Conservation (phyloP, 1,284 basidiomycete genomes). For the Papiliotrema laurentii region DNA sequence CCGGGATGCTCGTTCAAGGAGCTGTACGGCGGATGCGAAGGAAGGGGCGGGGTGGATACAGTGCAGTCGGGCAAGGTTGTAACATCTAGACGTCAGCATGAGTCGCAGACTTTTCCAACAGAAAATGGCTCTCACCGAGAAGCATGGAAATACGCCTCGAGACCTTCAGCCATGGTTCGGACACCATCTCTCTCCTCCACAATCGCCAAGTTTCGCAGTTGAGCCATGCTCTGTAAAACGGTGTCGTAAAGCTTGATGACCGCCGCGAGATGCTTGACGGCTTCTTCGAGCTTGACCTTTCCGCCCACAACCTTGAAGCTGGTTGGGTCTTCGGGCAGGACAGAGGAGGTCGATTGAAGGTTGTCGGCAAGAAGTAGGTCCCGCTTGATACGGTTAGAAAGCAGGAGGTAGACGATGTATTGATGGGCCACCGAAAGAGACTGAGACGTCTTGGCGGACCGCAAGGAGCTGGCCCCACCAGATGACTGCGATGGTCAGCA, state of each 20-base stretch:
- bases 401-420: conserved; percentile 78
- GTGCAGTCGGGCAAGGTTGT: conserved; percentile 45
- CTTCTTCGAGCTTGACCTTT: conserved; percentile 49
- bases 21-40: conserved; percentile 39
- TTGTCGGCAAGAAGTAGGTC: conserved; percentile 76
- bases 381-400: conserved; percentile 77
- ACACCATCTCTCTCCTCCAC: conserved; percentile 84
- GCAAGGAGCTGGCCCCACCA: conserved; percentile 27
- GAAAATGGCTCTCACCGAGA: conserved; percentile 54
- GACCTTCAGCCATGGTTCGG: conserved; percentile 67
- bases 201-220: conserved; percentile 73
- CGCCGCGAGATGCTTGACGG: conserved; percentile 64
- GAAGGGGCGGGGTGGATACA: conserved; percentile 43
- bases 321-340: conserved; percentile 35
- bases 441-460: conserved; percentile 35
- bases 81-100: conserved; percentile 23
- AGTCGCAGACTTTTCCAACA: too few species aligned
- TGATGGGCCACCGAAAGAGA: conserved; percentile 71
- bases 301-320: conserved; percentile 36
- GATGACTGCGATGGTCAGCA: conserved; percentile 20
- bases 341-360: conserved; percentile 49
- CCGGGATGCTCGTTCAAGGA: conserved; percentile 30
- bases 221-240: conserved; percentile 72
- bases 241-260: conserved; percentile 83
- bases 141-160: conserved; percentile 68